Base-by-base conservation (phyloP, 768 basidiomycete genomes). In the Termitomyces titanicus region DNA sequence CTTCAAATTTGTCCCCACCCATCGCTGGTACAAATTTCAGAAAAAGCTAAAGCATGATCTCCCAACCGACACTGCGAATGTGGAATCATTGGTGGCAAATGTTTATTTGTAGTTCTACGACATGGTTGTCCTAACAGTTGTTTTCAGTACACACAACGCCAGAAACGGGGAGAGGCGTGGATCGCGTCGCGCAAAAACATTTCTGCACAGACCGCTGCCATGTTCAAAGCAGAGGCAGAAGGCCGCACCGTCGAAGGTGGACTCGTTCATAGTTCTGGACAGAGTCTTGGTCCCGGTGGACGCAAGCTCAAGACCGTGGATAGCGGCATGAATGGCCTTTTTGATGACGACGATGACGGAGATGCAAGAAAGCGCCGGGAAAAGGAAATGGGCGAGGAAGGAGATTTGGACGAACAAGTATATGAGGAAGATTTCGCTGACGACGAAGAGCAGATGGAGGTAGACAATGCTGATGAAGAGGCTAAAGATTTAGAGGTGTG, bases 21-120 rank as follows among this genome's bases (percentile, higher is more conserved):
- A 92, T 67, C 80, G 92, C 42, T 94, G 90, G 89, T 95, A 94
- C 78, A 92, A 92, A 70, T 94, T 94, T 67, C 90, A 90, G 72
- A 92, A 92, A 77, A 85, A 85, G 61, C 79, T 89, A 40, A 87
- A 85, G 63, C 84, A 92, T 63, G 79, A 83, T 64, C 73, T 90
- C 15, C 86, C 85, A 42, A 81, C 81, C 38, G 76, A 77, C 78
- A 70, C 88, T 75, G 72, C 84, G 76, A 72, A 87, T 75, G 63
- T 92, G 80, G 79, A 84, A 76, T 64, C 74, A 79, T 70, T 90
- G 83, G 80, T 72, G 75, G 68, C 56, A 42, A 47, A 39, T 7
- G 46, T 54, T 47, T 39, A 18, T 24, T n/a, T 63, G 40, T 46
- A 71, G 62, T 67, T 27, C 22, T 38, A 62, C 42, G n/a, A 25